Percentiles rank a stretch among this genome's conserved stretches.
phyloP scores from a whole-genome alignment of 2,329 filamentous ascomycete genomes.

The Fusarium haematococcum region DNA sequence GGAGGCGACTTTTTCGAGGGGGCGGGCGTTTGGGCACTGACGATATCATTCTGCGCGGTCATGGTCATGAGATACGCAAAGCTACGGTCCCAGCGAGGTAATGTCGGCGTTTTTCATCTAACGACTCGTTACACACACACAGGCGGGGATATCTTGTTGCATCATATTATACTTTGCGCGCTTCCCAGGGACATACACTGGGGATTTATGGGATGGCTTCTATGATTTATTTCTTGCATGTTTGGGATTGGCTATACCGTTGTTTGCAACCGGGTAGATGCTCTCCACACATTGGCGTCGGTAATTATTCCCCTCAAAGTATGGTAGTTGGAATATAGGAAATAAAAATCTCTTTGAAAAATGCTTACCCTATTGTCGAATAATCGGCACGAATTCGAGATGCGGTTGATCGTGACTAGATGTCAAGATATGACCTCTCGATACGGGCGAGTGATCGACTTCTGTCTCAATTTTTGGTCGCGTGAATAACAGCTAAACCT shows the following conservation, averaged over 20 bases:
- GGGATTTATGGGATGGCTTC: slow-evolving; percentile 15
- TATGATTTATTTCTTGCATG: neutral
- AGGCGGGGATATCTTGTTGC: slow-evolving; percentile 12
- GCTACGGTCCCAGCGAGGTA: slow-evolving; percentile 19
- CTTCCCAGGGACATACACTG: slow-evolving; percentile 25
- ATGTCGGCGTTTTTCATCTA: slow-evolving; percentile 30
- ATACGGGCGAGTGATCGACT: neutral
- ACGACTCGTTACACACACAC: slow-evolving; percentile 23
- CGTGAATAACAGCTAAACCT: neutral
- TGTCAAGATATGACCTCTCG: neutral
- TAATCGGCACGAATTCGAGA: neutral
- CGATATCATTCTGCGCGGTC: slow-evolving; percentile 14
- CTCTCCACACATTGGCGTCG: slow-evolving; percentile 21
- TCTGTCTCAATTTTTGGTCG: slow-evolving; percentile 6
- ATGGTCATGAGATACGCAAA: slow-evolving; percentile 33
- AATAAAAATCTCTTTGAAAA: slow-evolving; percentile 8
- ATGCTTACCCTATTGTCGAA: neutral
- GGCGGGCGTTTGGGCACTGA: slow-evolving; percentile 17
- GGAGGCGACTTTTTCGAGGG: slow-evolving; percentile 1
- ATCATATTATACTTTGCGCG: slow-evolving; percentile 13
- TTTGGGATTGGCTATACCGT: slow-evolving; percentile 21
- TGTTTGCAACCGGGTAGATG: slow-evolving; percentile 17
- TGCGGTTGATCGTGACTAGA: neutral
- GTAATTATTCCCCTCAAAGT: slow-evolving; percentile 29
- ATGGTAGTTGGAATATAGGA: slow-evolving; percentile 19